Percentiles rank a stretch among this genome's conserved stretches.
Conservation (phyloP, 345 rosid species). For the Moringa oleifera region DNA sequence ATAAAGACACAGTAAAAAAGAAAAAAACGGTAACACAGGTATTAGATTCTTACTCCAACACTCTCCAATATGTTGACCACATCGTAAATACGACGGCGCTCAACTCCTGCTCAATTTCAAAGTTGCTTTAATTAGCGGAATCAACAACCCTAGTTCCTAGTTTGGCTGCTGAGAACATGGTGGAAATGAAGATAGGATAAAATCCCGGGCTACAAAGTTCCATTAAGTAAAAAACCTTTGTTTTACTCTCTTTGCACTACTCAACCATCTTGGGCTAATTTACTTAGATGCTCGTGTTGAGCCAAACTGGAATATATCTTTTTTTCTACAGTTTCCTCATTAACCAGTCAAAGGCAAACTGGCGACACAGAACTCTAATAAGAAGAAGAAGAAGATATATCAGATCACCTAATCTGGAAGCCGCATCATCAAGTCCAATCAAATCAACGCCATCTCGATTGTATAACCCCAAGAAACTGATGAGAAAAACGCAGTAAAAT, state of each 20-base stretch:
- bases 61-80: slow-evolving; percentile 81
- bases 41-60: slow-evolving; percentile 42
- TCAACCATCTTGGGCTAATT: not conserved
- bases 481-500: not conserved
- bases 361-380: not conserved
- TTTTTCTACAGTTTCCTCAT: not conserved
- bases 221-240: not conserved
- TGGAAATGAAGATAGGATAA: not conserved
- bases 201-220: not conserved
- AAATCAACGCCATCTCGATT: slow-evolving; percentile 38
- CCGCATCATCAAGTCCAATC: slow-evolving; percentile 81
- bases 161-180: not conserved
- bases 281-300: no score
- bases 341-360: not conserved
- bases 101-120: slow-evolving; percentile 50
- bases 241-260: not conserved
- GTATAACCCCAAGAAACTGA: slow-evolving; percentile 56
- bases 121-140: not conserved
- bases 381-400: not conserved
- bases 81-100: slow-evolving; percentile 73
- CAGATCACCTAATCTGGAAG: slow-evolving; percentile 51
- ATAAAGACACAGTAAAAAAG: not conserved
- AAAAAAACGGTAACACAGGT: slow-evolving; percentile 3
- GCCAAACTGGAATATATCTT: not conserved
- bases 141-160: not conserved